A percentile compares a stretch with the other conserved stretches of the same genome.
Conservation (phyloP, 441 rosid species). For the Pelargonium fulgidum region DNA sequence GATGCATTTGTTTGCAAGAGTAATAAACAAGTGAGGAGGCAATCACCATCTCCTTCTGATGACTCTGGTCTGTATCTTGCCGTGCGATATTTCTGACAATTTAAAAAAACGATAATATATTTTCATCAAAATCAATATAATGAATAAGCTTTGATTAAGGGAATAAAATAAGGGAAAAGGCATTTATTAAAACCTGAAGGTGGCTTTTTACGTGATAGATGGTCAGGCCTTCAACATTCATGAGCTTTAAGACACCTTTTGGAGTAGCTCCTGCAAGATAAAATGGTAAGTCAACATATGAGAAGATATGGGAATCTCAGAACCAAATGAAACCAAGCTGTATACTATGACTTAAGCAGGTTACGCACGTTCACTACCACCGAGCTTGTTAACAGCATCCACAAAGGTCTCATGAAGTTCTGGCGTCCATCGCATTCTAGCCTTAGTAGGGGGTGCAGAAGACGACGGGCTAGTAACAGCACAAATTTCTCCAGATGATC, state of each 20-base stretch:
- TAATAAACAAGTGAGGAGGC: conserved; percentile 9
- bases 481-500: conserved; percentile 29
- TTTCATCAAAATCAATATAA: conserved; percentile 11
- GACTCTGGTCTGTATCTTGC: conserved; percentile 77
- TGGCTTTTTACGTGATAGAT: conserved; percentile 97
- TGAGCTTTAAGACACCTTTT: conserved; percentile 70
- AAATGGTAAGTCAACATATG: conserved; percentile 20
- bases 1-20: not conserved
- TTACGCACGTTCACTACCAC: conserved; percentile 79
- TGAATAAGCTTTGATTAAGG: conserved; percentile 4
- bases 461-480: conserved; percentile 30
- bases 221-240: conserved; percentile 64
- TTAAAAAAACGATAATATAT: not conserved
- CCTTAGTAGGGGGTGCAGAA: conserved; percentile 37
- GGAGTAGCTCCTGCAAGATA: conserved; percentile 78
- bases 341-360: conserved; percentile 5
- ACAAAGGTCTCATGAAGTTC: conserved; percentile 89
- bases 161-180: conserved; percentile 14
- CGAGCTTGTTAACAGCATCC: conserved; percentile 78
- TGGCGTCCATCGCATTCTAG: conserved; percentile 93
- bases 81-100: conserved; percentile 73
- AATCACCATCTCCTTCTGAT: conserved; percentile 42
- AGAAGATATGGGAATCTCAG: conserved; percentile 10
- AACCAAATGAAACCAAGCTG: not conserved
- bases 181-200: conserved; percentile 49